Base-by-base conservation (phyloP, 306 rosid species). In the Vigna hirtella region DNA sequence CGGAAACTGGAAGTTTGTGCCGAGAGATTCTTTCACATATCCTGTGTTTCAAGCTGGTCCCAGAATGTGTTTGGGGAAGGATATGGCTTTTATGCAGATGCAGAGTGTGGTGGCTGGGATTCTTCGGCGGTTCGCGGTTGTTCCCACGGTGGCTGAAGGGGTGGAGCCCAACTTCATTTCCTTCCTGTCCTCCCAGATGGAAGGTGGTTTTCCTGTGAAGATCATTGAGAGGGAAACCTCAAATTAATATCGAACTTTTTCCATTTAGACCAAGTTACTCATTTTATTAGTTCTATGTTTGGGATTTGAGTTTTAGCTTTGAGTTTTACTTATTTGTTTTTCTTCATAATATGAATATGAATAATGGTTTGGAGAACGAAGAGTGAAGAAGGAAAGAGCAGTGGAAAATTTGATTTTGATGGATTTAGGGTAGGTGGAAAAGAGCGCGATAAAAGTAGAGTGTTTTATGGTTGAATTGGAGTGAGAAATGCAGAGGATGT, bases 71-170 rank as follows among this genome's bases (percentile, higher is more conserved):
- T 67, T 91, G 81, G 94, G 97, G 32, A 91, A 87, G 64, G 98
- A 91, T 50, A 93, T 93, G 98, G 98, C 97, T 3, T 93, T 91
- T 68, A 11, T 93, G 86, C 97, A 93, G 58, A 93, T 93, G 97
- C 88, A 91, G 79, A 87, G 88, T 51, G 77, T 93, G 18, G 91
- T 86, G 40, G 85, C 87, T 3, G 93, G 86, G 0, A 74, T 93
- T 64, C 17, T 93, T 10, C 76, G 80, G 73, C 17, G 79, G 55
- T 93, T 93, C 66, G 78, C 48, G 82, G 88, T 93, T 58, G 95
- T 88, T 13, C 92, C 88, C 0, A 70, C 14, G 34, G 92, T 86
- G 72, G 74, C 6, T 0, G 74, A 43, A 0, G 86, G 74, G 0
- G 73, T 20, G 1, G 88, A 84, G 15, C 92, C 96, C 0, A 80